Evolutionary conservation across 768 basidiomycete genomes (phyloP).

Genomic region (Suillus luteus): DNA sequence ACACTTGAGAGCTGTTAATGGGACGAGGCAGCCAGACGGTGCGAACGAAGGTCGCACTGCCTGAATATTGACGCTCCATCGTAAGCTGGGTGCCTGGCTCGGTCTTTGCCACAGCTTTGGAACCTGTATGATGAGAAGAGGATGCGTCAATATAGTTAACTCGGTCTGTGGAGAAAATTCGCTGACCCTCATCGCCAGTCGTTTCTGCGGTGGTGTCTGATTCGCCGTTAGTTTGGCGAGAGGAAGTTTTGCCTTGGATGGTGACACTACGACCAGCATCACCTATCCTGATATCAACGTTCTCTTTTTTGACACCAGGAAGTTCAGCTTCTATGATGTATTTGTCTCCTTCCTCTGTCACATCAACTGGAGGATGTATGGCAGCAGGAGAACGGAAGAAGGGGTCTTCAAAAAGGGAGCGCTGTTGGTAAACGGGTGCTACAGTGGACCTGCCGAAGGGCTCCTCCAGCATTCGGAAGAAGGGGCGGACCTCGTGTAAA

Average conservation of each 20-base stretch:
- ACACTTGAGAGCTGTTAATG: constrained; percentile 56
- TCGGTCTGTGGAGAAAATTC: constrained; percentile 31
- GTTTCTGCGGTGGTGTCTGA: constrained; percentile 23
- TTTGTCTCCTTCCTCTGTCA: constrained; percentile 62
- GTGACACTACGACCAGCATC: constrained; percentile 71
- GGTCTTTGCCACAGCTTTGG: constrained; percentile 21
- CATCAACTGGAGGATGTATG: constrained; percentile 61
- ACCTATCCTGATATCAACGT: constrained; percentile 68
- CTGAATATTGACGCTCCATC: constrained; percentile 60
- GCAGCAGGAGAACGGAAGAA: constrained; percentile 41
- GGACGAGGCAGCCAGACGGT: constrained; percentile 73
- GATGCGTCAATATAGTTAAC: neutral
- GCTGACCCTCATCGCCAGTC: constrained; percentile 17
- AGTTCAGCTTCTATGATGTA: constrained; percentile 78
- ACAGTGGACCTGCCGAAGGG: constrained; percentile 44
- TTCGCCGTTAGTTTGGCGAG: constrained; percentile 22
- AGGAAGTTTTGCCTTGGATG: constrained; percentile 63
- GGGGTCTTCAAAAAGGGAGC: constrained; percentile 50
- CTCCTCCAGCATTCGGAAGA: constrained; percentile 78
- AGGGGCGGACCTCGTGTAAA: constrained; percentile 69
- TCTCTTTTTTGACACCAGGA: constrained; percentile 78
- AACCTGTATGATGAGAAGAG: neutral
- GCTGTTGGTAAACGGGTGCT: constrained; percentile 30
- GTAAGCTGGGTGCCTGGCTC: constrained; percentile 45
- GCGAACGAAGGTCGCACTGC: constrained; percentile 58